Base-by-base conservation (phyloP, 164 flowering plant species). In the Berberis vulgaris region DNA sequence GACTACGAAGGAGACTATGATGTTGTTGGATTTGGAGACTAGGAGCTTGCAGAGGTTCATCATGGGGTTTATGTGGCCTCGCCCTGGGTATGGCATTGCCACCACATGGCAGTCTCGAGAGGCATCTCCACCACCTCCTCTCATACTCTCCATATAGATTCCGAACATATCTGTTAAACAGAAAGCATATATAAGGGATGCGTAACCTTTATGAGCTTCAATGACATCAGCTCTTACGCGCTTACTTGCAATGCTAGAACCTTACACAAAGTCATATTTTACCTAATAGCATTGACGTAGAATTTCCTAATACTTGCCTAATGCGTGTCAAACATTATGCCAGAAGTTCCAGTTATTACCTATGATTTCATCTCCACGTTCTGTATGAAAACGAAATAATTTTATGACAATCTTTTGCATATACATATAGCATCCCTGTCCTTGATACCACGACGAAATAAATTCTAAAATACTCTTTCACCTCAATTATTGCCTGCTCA, bases 1-100 rank as follows among this genome's bases (percentile, higher is more conserved):
- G 26, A 26, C 26, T 26, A 26, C 26, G 26, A 26, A 26, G 26
- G 26, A 26, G 26, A 26, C 26, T 26, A 26, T 26, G 45, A 57
- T 6, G 12, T 40, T 42, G 42, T 38, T 5, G 0, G 57, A 40
- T 2, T 12, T 45, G 7, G 72, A 47, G 26, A 70, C 53, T 1
- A 87, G 66, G 26, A 65, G 64, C 60, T 71, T 79, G 75, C 84
- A 83, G 69, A 85, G 60, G 77, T 77, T 78, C 77, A 85, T 77
- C 84, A 85, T 76, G 42, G 87, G 81, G 65, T 85, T 85, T 67
- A 85, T 64, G 73, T 85, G 90, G 68, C 90, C 90, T 54, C 84
- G 54, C 4, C 86, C 87, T 0, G 90, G 87, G 62, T 59, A 72
- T 2, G 86, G 84, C 57, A 83, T 38, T 2, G 80, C 83, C 61